phyloP scores from a whole-genome alignment of 2,329 filamentous ascomycete species.

The Teratosphaeria gauchensis region DNA sequence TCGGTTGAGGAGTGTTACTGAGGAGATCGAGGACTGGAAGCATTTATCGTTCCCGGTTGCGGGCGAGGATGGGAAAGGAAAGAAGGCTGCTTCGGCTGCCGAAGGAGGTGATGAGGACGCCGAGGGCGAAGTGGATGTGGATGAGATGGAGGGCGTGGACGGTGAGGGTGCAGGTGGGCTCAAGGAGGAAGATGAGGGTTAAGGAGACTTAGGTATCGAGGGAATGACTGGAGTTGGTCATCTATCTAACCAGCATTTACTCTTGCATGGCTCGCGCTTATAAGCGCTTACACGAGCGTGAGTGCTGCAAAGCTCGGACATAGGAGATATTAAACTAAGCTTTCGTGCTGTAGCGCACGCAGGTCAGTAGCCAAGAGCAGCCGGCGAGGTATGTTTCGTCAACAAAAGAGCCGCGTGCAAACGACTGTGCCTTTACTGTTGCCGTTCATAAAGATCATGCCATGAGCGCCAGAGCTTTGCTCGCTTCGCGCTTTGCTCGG shows the following conservation, averaged over 20 bases:
- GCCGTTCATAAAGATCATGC: background rate
- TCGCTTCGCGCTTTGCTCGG: background rate
- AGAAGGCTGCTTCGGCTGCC: conserved; percentile 13
- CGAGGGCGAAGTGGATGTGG: conserved; percentile 13
- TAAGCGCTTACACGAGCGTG: background rate
- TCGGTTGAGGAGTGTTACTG: conserved; percentile 77
- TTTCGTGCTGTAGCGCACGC: background rate
- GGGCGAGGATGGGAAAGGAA: conserved; percentile 20
- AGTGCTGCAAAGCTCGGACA: background rate
- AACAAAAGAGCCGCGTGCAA: background rate
- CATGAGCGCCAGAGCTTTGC: background rate
- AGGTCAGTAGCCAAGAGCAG: background rate
- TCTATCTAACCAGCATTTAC: conserved; percentile 12
- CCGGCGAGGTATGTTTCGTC: background rate
- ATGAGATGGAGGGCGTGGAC: conserved; percentile 11
- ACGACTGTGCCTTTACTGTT: background rate
- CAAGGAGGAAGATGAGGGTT: background rate
- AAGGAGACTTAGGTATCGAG: background rate
- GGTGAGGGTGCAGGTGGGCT: conserved; percentile 8
- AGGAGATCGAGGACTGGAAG: conserved; percentile 52
- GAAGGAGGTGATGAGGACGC: conserved; percentile 7
- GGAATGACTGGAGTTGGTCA: conserved; percentile 20
- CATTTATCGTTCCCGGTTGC: conserved; percentile 26
- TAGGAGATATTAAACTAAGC: conserved; percentile 1
- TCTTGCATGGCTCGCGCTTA: background rate